A percentile compares a stretch with the other conserved stretches of the same genome.
phyloP scores from a whole-genome alignment of 1,284 basidiomycete species.

The Boletus chippewaensis region DNA sequence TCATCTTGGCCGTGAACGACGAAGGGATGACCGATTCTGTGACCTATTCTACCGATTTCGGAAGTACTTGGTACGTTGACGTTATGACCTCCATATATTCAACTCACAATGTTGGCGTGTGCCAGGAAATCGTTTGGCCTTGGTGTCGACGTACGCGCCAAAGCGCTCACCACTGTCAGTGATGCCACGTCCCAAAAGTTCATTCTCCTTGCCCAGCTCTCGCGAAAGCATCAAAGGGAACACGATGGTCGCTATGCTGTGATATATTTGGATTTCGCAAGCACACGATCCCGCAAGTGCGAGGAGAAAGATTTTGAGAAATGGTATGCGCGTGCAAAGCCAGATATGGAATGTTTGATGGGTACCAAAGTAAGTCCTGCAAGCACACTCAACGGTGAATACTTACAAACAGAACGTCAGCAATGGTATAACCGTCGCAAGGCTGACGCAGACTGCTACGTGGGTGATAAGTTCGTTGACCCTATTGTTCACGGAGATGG shows the following conservation, averaged over 20 bases:
- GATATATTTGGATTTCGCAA: conserved; percentile 82
- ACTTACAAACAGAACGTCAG: conserved; percentile 37
- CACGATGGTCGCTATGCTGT: conserved; percentile 62
- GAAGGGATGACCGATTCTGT: conserved; percentile 74
- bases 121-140: conserved; percentile 67
- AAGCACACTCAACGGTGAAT: neutral
- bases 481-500: conserved; percentile 77
- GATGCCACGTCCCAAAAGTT: conserved; percentile 95
- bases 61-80: conserved; percentile 68
- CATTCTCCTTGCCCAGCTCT: conserved; percentile 73
- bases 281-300: conserved; percentile 68
- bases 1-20: conserved; percentile 84
- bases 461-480: conserved; percentile 88
- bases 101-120: conserved; percentile 44
- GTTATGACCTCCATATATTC: neutral
- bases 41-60: conserved; percentile 82
- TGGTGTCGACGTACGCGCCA: conserved; percentile 67
- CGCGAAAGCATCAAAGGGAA: conserved; percentile 53
- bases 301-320: conserved; percentile 71
- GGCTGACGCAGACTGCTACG: conserved; percentile 79
- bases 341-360: conserved; percentile 81
- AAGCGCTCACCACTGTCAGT: conserved; percentile 76
- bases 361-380: conserved; percentile 73
- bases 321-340: conserved; percentile 75
- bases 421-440: conserved; percentile 94